Percentiles rank a stretch among this genome's conserved stretches.
Evolutionary conservation across 192 early-diverging fungal genomes (phyloP).

Genomic region (Phlyctochytrium arcticum): DNA sequence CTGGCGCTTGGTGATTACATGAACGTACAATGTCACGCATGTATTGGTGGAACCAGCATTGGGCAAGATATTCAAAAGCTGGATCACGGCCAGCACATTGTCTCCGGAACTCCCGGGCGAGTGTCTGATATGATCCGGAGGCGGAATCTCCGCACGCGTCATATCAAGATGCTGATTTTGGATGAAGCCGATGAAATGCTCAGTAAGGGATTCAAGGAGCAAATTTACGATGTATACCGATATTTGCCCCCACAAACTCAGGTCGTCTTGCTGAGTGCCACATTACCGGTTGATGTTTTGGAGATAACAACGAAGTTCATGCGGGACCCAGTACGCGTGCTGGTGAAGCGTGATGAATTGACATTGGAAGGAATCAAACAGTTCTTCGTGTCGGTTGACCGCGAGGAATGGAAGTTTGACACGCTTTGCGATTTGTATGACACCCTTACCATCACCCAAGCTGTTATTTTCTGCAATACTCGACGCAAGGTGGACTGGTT

Average conservation of each 20-base stretch:
- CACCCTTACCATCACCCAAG: conserved; percentile 95
- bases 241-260: conserved; percentile 88
- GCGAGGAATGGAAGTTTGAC: conserved; percentile 98
- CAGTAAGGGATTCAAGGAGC: conserved; percentile 93
- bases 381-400: conserved; percentile 96
- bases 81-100: conserved; percentile 90
- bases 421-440: conserved; percentile 97
- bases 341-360: conserved; percentile 98
- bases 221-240: conserved; percentile 77
- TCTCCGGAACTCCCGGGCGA: conserved; percentile 92
- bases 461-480: conserved; percentile 98
- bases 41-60: conserved; percentile 89
- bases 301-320: conserved; percentile 98
- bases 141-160: conserved; percentile 68
- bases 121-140: conserved; percentile 97
- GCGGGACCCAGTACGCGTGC: conserved; percentile 89
- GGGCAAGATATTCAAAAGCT: conserved; percentile 90
- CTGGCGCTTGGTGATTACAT: conserved; percentile 94
- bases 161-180: conserved; percentile 93
- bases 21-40: conserved; percentile 93
- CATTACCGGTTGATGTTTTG: conserved; percentile 91
- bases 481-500: conserved; percentile 97
- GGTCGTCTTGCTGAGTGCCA: conserved; percentile 89
- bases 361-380: conserved; percentile 99
- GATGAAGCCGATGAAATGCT: conserved; percentile 98